These are phyloP conservation scores for Mesembryanthemum crystallinum DNA, from an alignment of 148 eudicot species.

Conservation along the genomic window DNA sequence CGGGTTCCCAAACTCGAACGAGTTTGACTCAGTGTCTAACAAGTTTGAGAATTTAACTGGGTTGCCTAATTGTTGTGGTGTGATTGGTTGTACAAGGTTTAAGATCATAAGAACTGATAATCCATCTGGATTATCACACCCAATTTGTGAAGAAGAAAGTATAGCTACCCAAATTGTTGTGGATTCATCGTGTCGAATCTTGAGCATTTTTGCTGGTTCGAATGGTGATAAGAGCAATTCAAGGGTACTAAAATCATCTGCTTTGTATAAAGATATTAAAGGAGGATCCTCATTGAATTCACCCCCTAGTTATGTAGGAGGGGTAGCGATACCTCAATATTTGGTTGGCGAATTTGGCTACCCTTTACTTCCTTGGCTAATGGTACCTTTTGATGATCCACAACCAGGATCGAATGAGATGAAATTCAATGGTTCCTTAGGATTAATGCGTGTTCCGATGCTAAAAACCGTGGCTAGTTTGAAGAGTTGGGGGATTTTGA, in stretches of 20 bases:
- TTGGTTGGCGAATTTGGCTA: constrained; percentile 60
- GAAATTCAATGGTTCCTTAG: constrained; percentile 39
- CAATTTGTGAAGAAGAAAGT: constrained; percentile 21
- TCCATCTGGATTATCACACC: no score
- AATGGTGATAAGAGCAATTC: constrained; percentile 43
- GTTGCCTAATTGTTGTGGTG: constrained; percentile 79
- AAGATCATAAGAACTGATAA: constrained; percentile 14
- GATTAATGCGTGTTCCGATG: constrained; percentile 35
- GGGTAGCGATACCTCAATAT: constrained; percentile 51
- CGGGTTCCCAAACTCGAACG: constrained; percentile 53
- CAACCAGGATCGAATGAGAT: constrained; percentile 39
- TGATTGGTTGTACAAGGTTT: constrained; percentile 57
- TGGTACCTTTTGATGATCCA: constrained; percentile 52
- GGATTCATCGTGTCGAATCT: constrained; percentile 61
- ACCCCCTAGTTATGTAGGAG: constrained; percentile 23
- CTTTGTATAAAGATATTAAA: constrained; percentile 60
- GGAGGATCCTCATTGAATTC: constrained; percentile 41
- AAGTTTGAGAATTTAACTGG: constrained; percentile 46
- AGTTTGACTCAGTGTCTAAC: constrained; percentile 39
- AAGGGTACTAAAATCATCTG: constrained; percentile 49
- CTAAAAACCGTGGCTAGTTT: constrained; percentile 55
- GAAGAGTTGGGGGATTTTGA: constrained; percentile 79
- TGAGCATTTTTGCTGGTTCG: constrained; percentile 73
- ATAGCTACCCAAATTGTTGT: constrained; percentile 75
- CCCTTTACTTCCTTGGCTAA: constrained; percentile 76